Base-by-base conservation (phyloP, 805 yeast genomes). In the Schwanniomyces occidentalis region DNA sequence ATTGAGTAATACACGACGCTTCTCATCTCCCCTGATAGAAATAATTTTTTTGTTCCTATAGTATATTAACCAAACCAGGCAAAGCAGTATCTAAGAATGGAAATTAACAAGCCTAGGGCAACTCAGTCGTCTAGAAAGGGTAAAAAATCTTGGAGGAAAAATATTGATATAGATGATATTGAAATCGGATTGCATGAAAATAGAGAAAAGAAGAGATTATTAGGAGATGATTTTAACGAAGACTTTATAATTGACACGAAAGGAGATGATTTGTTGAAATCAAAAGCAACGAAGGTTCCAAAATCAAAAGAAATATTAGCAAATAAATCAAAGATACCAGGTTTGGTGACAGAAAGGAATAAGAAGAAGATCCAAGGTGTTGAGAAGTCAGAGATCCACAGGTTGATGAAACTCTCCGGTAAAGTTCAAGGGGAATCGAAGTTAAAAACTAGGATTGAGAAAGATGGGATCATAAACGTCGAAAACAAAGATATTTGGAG, bases 121-220 rank as follows among this genome's bases (percentile, higher is more conserved):
- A 65, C 65, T 27, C 96, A 90, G 62, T 54, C 84, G 4, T 88
- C 96, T 6, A 75, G 98, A 53, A 93, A 93, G 68, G 95, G 96
- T 27, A 91, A 86, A 73, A 82, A 76, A 56, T 80, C 95, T 4
- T 87, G 97, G 95, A 78, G 95, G 57, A 88, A 88, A 62, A 87
- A 93, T 60, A 85, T 93, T 39, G 95, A 93, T 58, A 65, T 93
- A 13, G 80, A 78, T 16, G 96, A 88, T 44, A 69, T 93, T 31
- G 88, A 85, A 52, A 59, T 63, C 20, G 84, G 83, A 8, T 64
- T 91, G 24, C 91, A 82, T 47, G 79, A 75, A 27, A 71, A 71
- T 33, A 71, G 88, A 38, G 95, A 87, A 33, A 78, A 79, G 38
- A 54, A 73, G 43, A 63, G 74, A 38, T 71, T 71, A 32, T 63